Base-by-base conservation (phyloP, 2,329 filamentous ascomycete species). In the Colletotrichum chlorophyti region DNA sequence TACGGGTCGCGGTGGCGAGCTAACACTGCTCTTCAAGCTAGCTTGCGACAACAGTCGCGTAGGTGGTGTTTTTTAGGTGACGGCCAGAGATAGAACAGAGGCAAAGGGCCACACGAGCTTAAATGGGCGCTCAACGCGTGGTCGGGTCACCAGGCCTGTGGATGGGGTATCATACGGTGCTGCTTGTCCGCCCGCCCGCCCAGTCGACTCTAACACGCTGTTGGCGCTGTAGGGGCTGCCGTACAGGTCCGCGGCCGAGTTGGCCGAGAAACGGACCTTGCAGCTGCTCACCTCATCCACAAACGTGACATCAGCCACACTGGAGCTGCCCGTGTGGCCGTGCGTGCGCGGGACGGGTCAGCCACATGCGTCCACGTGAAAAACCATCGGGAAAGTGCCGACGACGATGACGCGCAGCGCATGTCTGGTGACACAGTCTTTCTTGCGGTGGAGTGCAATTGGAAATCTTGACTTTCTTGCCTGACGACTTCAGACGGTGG, bases 251-350 rank as follows among this genome's bases (percentile, higher is more conserved):
- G 19, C 19, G 48, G 48, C 43, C 48, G 29, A 35, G 57, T 60
- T 60, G 57, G 53, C 57, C 38, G 57, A 58, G 57, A 40, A 60
- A 60, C 57, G 57, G 23, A 14, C 12, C 29, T 43, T 27, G 24
- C 5, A 17, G 35, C 27, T 9, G 34, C 43, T 37, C 35, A n/a
- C n/a, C 52, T 19, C 17, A 21, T 38, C 5, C 35, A 38, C 9
- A 58, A 23, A 40, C 31, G 34, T n/a, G n/a, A n/a, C 35, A 42
- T n/a, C 55, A 59, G 55, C 55, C 50, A 54, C 50, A 10, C 21
- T n/a, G n/a, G n/a, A n/a, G n/a, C n/a, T n/a, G n/a, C n/a, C n/a
- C n/a, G n/a, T n/a, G n/a, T n/a, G n/a, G n/a, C n/a, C n/a, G n/a
- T n/a, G n/a, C n/a, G n/a, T n/a, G n/a, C n/a, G n/a, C n/a, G n/a